Evolutionary conservation across 2,329 filamentous ascomycete species (phyloP), one percentile per base, ranked within the genome.

Genomic region (Tolypocladium tundrense): DNA sequence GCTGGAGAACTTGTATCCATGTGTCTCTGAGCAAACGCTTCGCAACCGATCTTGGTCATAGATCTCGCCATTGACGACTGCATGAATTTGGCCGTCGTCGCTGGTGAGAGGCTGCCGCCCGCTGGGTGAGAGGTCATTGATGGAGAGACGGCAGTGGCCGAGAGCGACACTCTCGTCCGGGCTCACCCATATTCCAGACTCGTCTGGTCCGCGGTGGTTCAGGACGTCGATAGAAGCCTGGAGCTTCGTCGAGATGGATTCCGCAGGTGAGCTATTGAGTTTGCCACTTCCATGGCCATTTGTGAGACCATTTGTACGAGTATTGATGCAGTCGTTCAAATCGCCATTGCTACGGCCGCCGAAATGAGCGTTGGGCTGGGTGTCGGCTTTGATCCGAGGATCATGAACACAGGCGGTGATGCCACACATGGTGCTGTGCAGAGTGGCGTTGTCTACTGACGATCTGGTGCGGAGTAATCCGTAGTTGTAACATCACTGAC

Each of bases 31-130:
- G 24, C 77, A 66, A 13, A 72, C 64, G 8, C 61, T 62, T 33
- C 78, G 73, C 14, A 80, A 71, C 13, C 67, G 62, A 54, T 81
- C 77, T 59, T 77, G 72, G 63, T 80, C 78, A 64, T 85, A 85
- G 21, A 85, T 72, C 65, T 84, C 81, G 35, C 82, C 81, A 59
- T 82, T 84, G 31, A 84, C 78, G n/a, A 84, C 75, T 1, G 79
- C 80, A 64, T 84, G 79, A 24, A 84, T 70, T 1, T 62, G 61
- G 24, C 67, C 65, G 16, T 73, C 67, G 16, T 62, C 58, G 60
- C 71, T 68, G 56, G 75, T 72, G 53, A 79, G 66, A 2, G 80
- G 80, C 62, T 82, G 80, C 5, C 66, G 64, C 2, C 76, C 80
- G 19, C 67, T 66, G 0, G 73, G 66, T 10, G 72, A 74, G 0